Percentiles rank a stretch among this genome's conserved stretches.
Evolutionary conservation across 2,329 filamentous ascomycete genomes (phyloP).

Genomic region (Alternaria rosae): DNA sequence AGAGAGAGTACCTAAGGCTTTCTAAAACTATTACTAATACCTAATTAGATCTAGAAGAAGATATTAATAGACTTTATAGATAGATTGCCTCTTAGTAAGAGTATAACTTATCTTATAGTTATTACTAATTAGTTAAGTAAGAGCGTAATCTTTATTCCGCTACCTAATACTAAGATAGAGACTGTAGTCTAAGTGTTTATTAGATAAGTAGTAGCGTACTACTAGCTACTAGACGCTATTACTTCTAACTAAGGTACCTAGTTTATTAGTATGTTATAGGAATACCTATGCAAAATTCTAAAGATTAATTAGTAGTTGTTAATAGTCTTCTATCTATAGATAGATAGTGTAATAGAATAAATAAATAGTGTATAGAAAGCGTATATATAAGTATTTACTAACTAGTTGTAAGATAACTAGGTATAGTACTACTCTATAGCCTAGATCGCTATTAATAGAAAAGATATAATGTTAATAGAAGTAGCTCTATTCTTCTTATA

Average conservation of each 20-base stretch:
- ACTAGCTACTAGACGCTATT: background rate
- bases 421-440: background rate
- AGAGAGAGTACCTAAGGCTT: background rate
- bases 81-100: background rate
- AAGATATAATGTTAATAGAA: background rate
- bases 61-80: background rate
- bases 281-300: background rate
- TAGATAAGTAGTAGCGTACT: background rate
- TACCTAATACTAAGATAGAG: background rate
- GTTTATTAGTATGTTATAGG: background rate
- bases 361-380: background rate
- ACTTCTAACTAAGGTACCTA: background rate
- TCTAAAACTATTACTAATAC: background rate
- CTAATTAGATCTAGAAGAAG: background rate
- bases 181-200: background rate
- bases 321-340: background rate
- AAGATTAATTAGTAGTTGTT: background rate
- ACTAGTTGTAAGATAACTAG: background rate
- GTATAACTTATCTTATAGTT: background rate
- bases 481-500: background rate
- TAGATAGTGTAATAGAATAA: background rate
- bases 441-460: background rate
- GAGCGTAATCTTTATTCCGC: background rate
- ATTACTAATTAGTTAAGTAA: background rate
- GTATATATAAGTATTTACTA: background rate